Conservation (phyloP, 192 early-diverging fungal genomes). For the Powellomyces hirtus region DNA sequence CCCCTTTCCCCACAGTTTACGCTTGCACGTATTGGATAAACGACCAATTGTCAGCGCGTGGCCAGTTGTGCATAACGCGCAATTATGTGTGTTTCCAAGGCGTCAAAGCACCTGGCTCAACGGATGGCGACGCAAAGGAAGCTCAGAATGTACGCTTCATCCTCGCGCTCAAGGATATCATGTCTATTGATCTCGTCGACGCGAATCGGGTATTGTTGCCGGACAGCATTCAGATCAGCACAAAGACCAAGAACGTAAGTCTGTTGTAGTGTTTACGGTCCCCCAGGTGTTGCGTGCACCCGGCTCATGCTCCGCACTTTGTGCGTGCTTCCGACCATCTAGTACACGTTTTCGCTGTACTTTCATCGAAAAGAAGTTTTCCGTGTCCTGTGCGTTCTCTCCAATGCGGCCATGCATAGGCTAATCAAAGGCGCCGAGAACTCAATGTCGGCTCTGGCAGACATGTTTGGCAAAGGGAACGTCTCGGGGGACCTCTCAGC, state of each 20-base stretch:
- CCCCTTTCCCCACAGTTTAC: slow-evolving; percentile 38
- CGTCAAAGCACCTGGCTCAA: not conserved
- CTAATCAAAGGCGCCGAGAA: slow-evolving; percentile 58
- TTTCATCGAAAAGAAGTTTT: slow-evolving; percentile 54
- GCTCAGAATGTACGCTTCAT: not conserved
- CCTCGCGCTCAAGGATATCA: slow-evolving; percentile 42
- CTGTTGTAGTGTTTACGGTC: too few species aligned
- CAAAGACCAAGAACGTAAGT: slow-evolving; percentile 33
- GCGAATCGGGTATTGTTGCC: slow-evolving; percentile 43
- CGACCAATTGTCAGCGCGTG: slow-evolving; percentile 32
- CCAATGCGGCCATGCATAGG: slow-evolving; percentile 56
- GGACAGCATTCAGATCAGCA: slow-evolving; percentile 46
- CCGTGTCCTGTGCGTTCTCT: slow-evolving; percentile 37
- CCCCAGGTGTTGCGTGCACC: too few species aligned
- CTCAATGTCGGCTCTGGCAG: slow-evolving; percentile 46
- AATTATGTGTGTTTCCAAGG: slow-evolving; percentile 43
- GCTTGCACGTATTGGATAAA: slow-evolving; percentile 41
- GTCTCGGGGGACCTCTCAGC: slow-evolving; percentile 52
- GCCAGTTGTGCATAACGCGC: slow-evolving; percentile 42
- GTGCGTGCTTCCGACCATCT: too few species aligned
- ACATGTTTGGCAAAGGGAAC: slow-evolving; percentile 58
- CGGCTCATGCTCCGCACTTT: too few species aligned
- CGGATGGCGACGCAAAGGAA: not conserved
- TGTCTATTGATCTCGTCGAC: slow-evolving; percentile 37
- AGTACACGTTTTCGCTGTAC: slow-evolving; percentile 49